Base-by-base conservation (phyloP, 495 filamentous ascomycete genomes). In the Trichoderma virens region DNA sequence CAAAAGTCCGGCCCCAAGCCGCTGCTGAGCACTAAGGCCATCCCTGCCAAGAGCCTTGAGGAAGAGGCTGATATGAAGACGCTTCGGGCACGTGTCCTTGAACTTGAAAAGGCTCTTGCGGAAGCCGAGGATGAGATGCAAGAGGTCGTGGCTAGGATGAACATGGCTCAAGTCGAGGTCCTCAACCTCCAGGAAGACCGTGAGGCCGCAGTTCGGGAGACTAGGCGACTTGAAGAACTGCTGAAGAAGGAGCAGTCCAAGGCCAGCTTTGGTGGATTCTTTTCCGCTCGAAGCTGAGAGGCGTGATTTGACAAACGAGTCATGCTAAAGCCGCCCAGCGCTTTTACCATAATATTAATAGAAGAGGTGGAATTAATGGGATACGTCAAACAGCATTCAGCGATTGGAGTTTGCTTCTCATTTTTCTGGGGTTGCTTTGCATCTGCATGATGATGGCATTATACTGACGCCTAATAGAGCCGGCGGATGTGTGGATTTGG, bases 81-180 rank as follows among this genome's bases (percentile, higher is more conserved):
- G 68, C 77, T 98, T 62, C 90, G 91, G 76, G 85, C 84, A 64
- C 69, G 72, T 32, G 75, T 77, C 23, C 60, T 70, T 38, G 91
- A 95, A 70, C 83, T 98, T 14, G 94, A 98, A 75, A 85, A 82
- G 63, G 88, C 92, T 13, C 80, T 98, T 23, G 77, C 81, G 28
- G 85, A 94, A 65, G 91, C 94, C 23, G 94, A 98, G 69, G 78
- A 80, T 64, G 93, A 97, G 80, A 97, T 98, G 94, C 85, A 93
- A 71, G 89, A 94, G 74, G 93, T 97, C 2, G 90, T 98, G 18
- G 80, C 88, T 63, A 82, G 89, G 63, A 97, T 98, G 92, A 97
- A 92, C 76, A 80, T 85, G 65, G 92, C 93, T 8, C 94, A 98
- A 78, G 92, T 97, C 64, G 92, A 97, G 75, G 94, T 98, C 41